A percentile compares a stretch with the other conserved stretches of the same genome.
Evolutionary conservation across 1,284 basidiomycete genomes (phyloP).

Genomic region (Meripilus lineatus): DNA sequence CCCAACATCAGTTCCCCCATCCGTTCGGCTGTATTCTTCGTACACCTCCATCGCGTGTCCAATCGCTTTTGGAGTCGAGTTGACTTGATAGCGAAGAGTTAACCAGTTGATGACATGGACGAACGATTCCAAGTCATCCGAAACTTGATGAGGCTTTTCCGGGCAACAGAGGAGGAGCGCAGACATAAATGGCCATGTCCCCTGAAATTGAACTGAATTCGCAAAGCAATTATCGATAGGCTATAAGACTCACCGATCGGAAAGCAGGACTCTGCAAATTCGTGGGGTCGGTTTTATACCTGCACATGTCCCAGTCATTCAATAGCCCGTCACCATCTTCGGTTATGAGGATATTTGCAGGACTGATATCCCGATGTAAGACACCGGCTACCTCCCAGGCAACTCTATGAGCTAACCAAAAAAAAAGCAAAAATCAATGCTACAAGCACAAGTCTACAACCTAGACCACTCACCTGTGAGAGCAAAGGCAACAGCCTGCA

Average conservation of each 20-base stretch:
- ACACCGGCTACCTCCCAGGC: not conserved
- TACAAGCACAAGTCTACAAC: not conserved
- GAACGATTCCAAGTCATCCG: constrained; percentile 1
- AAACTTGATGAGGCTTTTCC: not conserved
- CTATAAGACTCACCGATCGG: not conserved
- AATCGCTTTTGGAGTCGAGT: no score
- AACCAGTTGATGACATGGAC: constrained; percentile 1
- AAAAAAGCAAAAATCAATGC: not conserved
- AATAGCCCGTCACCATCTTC: constrained; percentile 1
- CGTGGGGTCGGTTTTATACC: not conserved
- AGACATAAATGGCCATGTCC: not conserved
- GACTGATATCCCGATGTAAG: constrained; percentile 2
- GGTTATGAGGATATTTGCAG: not conserved
- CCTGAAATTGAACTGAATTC: constrained; percentile 1
- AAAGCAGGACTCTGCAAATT: not conserved
- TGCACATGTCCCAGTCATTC: constrained; percentile 3
- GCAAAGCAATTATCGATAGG: not conserved
- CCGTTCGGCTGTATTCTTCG: no score
- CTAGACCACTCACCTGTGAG: not conserved
- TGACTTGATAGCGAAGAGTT: constrained; percentile 4
- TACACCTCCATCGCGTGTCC: no score
- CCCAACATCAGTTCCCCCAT: no score
- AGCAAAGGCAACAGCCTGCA: not conserved
- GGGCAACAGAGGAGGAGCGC: not conserved
- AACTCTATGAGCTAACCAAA: not conserved